Conservation (phyloP, 495 filamentous ascomycete genomes). For the Talaromyces trachyspermus region DNA sequence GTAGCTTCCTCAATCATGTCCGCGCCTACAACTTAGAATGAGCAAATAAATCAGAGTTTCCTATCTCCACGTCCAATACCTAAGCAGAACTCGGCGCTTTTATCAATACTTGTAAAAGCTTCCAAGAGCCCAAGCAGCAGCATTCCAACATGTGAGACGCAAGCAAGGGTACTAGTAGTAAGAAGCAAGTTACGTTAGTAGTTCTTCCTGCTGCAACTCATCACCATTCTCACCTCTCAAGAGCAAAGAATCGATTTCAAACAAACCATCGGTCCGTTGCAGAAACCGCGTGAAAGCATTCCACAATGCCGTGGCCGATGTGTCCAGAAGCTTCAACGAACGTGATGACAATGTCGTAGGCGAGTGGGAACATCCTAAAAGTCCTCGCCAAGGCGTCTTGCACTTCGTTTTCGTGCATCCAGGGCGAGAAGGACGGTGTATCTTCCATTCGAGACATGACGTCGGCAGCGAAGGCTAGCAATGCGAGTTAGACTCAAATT, state of each 20-base stretch:
- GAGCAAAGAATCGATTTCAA: background rate
- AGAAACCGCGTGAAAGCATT: slow-evolving; percentile 19
- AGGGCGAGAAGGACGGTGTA: background rate
- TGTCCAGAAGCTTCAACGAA: slow-evolving; percentile 23
- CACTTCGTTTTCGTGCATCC: background rate
- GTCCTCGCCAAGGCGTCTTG: background rate
- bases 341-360: background rate
- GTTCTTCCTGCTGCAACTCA: too few relatives aligned
- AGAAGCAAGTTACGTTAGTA: background rate
- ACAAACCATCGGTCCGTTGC: background rate
- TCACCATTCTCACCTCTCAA: background rate
- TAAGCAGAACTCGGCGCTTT: slow-evolving; percentile 1
- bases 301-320: slow-evolving; percentile 28
- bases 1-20: slow-evolving; percentile 47
- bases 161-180: background rate
- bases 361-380: too few relatives aligned
- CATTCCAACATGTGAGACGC: background rate
- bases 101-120: background rate
- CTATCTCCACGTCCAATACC: background rate
- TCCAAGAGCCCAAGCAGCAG: background rate
- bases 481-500: background rate
- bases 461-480: slow-evolving; percentile 3
- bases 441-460: background rate
- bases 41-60: slow-evolving; percentile 8
- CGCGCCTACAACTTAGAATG: slow-evolving; percentile 32